phyloP scores from a whole-genome alignment of 345 rosid genomes.

The Dipteronia sinensis region DNA sequence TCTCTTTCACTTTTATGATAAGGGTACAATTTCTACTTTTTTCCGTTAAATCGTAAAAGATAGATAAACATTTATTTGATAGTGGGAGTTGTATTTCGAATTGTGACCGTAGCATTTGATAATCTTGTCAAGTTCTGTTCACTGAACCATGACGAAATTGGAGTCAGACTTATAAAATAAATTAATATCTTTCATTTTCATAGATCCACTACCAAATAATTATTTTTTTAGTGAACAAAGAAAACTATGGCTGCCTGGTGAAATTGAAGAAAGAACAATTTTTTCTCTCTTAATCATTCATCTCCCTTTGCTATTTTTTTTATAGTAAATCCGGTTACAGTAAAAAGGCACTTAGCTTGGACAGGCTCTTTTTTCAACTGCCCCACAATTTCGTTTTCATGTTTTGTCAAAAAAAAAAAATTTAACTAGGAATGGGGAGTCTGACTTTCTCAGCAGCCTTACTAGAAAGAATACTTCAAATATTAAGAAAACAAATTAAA shows the following conservation, averaged over 20 bases:
- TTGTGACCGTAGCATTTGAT: accelerated
- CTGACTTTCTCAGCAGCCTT: too few relatives aligned
- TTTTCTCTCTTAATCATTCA: neutral
- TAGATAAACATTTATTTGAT: too few relatives aligned
- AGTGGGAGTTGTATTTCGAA: too few relatives aligned
- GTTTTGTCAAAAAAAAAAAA: too few relatives aligned
- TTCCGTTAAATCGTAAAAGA: too few relatives aligned
- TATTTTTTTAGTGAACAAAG: neutral
- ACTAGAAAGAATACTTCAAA: too few relatives aligned
- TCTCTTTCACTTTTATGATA: too few relatives aligned
- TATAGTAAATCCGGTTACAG: neutral
- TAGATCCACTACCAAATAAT: neutral
- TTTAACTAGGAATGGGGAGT: neutral
- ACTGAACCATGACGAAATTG: too few relatives aligned
- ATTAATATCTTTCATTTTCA: constrained; percentile 9
- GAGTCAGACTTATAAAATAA: too few relatives aligned
- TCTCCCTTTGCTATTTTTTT: constrained; percentile 13
- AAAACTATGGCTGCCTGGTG: neutral
- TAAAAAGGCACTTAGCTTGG: neutral
- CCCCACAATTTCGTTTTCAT: constrained; percentile 7
- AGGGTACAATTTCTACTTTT: too few relatives aligned
- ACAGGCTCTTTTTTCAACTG: constrained; percentile 4
- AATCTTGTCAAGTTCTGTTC: too few relatives aligned
- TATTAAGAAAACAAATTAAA: too few relatives aligned
- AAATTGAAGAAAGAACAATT: neutral